Evolutionary conservation across 176 grass and related monocot genomes (phyloP), one percentile per base, ranked within the genome.

Genomic region (Avena atlantica): DNA sequence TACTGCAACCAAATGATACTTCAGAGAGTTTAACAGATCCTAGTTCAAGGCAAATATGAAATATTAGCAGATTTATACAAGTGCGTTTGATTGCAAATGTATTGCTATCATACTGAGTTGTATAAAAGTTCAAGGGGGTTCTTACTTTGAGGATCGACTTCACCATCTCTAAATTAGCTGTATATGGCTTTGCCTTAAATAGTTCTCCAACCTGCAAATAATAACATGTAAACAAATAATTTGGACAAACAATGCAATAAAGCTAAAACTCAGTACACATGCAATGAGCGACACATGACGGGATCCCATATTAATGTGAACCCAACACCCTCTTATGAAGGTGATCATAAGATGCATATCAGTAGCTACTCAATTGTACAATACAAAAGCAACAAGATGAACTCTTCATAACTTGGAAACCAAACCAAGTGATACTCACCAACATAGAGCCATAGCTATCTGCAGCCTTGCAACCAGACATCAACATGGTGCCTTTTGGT

Each of bases 91-190:
- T 80, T 64, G 63, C 42, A 73, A 81, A 76, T 70, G 42, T 45
- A 27, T 25, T 64, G 24, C 5, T 57, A 15, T 20, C 10, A 53
- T 42, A 19, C 60, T 68, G 24, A 82, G 49, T 58, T 19, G 37
- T 53, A 57, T 9, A 86, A 88, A 17, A 48, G 27, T 51, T 87
- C 15, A 66, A 55, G 40, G 16, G 45, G 29, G 17, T 57, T 70
- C 87, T 86, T 78, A 96, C 94, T 84, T 58, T 91, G 51, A 96
- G 87, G 23, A 84, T 60, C 60, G 45, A 50, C 71, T 86, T 93
- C 67, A 87, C 94, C 47, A 78, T 92, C 78, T 92, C 87, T 75
- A 96, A 59, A 88, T 84, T 80, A 96, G 75, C 73, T 75, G 89
- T 68, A 79, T 93, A 58, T 73, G 85, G 85, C 50, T 96, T 93